Percentiles rank a stretch among this genome's conserved stretches.
phyloP scores from a whole-genome alignment of 768 basidiomycete genomes.

The Lanmaoa pseudosensibilis region DNA sequence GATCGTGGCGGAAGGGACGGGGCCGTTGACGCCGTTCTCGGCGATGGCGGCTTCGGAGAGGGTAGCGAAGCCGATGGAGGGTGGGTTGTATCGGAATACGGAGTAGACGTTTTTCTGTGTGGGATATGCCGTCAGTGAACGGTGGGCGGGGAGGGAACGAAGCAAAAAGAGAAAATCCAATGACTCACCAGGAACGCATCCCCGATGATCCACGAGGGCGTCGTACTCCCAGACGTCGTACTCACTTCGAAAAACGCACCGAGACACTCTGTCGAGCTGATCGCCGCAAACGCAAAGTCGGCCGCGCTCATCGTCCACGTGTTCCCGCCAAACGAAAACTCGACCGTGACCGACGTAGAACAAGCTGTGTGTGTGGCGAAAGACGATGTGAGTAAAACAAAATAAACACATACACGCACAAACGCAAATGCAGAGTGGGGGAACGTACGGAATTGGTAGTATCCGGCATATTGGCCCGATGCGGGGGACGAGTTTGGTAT shows the following conservation, averaged over 20 bases:
- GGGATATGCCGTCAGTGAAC: not conserved
- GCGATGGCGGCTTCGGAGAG: slow-evolving; percentile 36
- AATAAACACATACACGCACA: not conserved
- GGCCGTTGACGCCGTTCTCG: slow-evolving; percentile 31
- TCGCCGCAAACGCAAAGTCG: slow-evolving; percentile 46
- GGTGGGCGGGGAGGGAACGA: not conserved
- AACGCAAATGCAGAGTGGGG: not conserved
- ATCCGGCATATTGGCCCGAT: slow-evolving; percentile 41
- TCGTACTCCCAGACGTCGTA: slow-evolving; percentile 29
- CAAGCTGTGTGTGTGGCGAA: slow-evolving; percentile 27
- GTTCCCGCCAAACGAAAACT: slow-evolving; percentile 45
- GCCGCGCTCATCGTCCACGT: slow-evolving; percentile 48
- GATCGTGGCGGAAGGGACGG: slow-evolving; percentile 56
- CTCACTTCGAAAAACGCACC: slow-evolving; percentile 53
- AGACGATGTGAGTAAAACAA: not conserved
- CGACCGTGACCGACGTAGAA: slow-evolving; percentile 37
- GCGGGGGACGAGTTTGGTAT: slow-evolving; percentile 44
- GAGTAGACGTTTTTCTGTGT: slow-evolving; percentile 55
- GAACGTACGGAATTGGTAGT: slow-evolving; percentile 46
- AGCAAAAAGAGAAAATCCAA: not conserved
- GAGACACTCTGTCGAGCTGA: slow-evolving; percentile 44
- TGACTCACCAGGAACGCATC: slow-evolving; percentile 44
- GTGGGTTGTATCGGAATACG: slow-evolving; percentile 50
- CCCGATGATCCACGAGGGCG: slow-evolving; percentile 52
- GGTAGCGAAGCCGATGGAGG: slow-evolving; percentile 51